A percentile compares a stretch with the other conserved stretches of the same genome.
Evolutionary conservation across 371 early-diverging fungal genomes (phyloP).

Genomic region (Apophysomyces sp.): DNA sequence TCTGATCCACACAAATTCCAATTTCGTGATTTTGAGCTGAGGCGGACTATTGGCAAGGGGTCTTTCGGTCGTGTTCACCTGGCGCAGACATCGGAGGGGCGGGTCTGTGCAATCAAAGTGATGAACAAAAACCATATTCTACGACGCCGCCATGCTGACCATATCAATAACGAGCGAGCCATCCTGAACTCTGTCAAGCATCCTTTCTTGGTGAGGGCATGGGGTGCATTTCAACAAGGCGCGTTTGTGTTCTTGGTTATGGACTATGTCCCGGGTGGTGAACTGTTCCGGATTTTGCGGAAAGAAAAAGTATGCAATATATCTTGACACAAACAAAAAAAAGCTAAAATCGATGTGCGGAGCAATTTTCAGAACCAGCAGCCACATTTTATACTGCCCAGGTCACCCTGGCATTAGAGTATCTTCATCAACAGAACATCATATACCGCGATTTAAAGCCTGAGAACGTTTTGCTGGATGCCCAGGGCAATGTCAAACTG

Average conservation of each 20-base stretch:
- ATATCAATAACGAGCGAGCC: conserved; percentile 87
- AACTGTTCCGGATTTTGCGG: conserved; percentile 79
- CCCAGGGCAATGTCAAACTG: conserved; percentile 94
- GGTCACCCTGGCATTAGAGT: conserved; percentile 79
- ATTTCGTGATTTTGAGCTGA: conserved; percentile 25
- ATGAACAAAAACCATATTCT: conserved; percentile 93
- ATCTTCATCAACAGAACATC: conserved; percentile 88
- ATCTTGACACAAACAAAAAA: not conserved
- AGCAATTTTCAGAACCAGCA: conserved; percentile 87
- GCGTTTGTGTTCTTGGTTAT: conserved; percentile 69
- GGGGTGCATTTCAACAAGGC: conserved; percentile 90
- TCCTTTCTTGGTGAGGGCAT: conserved; percentile 91
- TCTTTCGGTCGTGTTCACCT: conserved; percentile 72
- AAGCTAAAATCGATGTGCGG: conserved; percentile 1
- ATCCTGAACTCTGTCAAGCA: conserved; percentile 84
- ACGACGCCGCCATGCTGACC: conserved; percentile 91
- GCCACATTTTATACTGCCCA: conserved; percentile 84
- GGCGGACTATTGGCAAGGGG: conserved; percentile 69
- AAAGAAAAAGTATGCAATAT: conserved; percentile 48
- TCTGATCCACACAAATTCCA: not conserved
- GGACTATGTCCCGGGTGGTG: conserved; percentile 82
- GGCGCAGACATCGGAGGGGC: conserved; percentile 41
- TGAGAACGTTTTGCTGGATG: conserved; percentile 86
- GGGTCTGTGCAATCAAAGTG: conserved; percentile 87
- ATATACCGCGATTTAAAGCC: conserved; percentile 96